Base-by-base conservation (phyloP, 192 early-diverging fungal genomes). In the Rhizophagus prolifer region DNA sequence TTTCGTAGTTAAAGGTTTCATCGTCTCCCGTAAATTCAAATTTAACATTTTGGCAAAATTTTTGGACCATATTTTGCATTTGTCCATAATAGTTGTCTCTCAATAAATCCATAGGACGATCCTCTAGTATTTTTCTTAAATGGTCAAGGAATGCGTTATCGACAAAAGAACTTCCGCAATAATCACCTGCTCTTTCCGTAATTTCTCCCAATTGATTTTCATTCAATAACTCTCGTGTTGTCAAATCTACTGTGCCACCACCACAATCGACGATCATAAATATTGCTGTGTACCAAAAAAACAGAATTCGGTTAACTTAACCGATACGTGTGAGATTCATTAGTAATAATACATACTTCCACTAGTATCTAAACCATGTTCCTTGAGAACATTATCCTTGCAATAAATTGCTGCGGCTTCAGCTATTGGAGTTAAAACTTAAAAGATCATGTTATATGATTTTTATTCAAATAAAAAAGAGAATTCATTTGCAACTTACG, bases 201-300 rank as follows among this genome's bases (percentile, higher is more conserved):
- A 54, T 16, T 54, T 54, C 50, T 5, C 16, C 16, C 19, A 54
- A 54, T 21, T 21, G 50, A 19, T 54, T 54, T 54, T 16, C 50
- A 21, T 54, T 7, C 5, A 54, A 21, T 6, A 54, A 54, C 21
- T 54, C 21, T 21, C 19, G 16, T 7, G 50, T 54, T 4, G 50
- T 54, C 19, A 54, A 54, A 54, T 21, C 50, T 21, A 54, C 85
- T 12, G 87, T 86, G 60, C 87, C 87, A 67, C 87, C 85, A 76
- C 87, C 85, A 36, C 84, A 86, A 81, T 88, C 87, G 65, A 84
- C 85, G 58, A 88, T 84, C 86, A 88, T 87, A 62, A 88, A 88
- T 3, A 80, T 81, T 23, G 83, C 81, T 71, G 14, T 10, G 9
- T 26, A 50, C 44, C 25, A 31, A 13, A 14, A 14, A 23, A 14